Evolutionary conservation across 2,329 filamentous ascomycete species (phyloP).

Genomic region (Amauroascus verrucosus): DNA sequence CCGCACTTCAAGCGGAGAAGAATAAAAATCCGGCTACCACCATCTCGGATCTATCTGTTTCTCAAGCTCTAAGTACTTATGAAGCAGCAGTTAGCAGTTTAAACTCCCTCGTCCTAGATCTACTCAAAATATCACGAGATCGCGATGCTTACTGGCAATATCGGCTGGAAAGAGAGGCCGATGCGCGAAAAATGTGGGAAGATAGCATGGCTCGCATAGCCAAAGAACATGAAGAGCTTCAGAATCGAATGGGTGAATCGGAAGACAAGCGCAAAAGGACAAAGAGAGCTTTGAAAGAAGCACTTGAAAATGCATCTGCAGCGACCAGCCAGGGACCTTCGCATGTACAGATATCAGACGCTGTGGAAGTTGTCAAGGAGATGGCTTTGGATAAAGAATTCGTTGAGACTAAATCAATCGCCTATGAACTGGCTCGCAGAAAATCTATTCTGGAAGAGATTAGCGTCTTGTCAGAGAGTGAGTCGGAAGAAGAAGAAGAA

Average conservation of each 20-base stretch:
- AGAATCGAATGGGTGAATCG: conserved; percentile 76
- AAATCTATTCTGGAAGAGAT: conserved; percentile 58
- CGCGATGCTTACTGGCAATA: conserved; percentile 97
- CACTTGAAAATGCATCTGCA: conserved; percentile 51
- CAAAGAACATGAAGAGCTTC: conserved; percentile 81
- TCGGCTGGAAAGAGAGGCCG: conserved; percentile 77
- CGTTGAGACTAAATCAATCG: conserved; percentile 27
- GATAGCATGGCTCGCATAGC: conserved; percentile 98
- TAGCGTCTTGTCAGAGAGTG: conserved; percentile 61
- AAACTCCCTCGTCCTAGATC: conserved; percentile 70
- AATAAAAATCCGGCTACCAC: conserved; percentile 57
- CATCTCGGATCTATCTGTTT: conserved; percentile 65
- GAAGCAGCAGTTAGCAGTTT: conserved; percentile 82
- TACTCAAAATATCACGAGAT: conserved; percentile 85
- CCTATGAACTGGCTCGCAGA: conserved; percentile 36
- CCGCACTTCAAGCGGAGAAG: conserved; percentile 65
- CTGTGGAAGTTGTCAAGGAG: conserved; percentile 29
- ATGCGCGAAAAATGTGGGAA: conserved; percentile 94
- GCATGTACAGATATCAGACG: conserved; percentile 27
- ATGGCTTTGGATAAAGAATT: conserved; percentile 29
- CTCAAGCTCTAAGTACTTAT: conserved; percentile 72
- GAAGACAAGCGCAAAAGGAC: conserved; percentile 83
- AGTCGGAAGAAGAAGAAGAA: conserved; percentile 76
- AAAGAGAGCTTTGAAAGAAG: conserved; percentile 79
- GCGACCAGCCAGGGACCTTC: conserved; percentile 28